These are phyloP conservation scores for Gypsophila paniculata DNA, from an alignment of 179 eudicot genomes.

Conservation along the genomic window DNA sequence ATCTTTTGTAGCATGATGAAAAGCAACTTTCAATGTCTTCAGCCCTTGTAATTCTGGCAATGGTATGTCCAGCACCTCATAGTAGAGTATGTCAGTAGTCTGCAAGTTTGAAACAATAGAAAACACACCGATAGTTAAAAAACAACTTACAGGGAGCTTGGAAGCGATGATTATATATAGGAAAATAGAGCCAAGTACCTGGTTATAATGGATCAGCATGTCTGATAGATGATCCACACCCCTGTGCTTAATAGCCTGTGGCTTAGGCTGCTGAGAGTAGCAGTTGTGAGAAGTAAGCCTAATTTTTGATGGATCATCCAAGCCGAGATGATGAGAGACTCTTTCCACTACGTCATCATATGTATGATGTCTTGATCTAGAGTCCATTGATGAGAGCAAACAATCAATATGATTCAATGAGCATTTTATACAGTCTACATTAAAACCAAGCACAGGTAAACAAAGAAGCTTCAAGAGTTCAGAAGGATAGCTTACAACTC, in stretches of 20 bases:
- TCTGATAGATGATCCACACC: slow-evolving; percentile 70
- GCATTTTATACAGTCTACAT: background rate
- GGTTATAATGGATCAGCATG: slow-evolving; percentile 73
- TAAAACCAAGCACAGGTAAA: slow-evolving; percentile 12
- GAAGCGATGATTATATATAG: background rate
- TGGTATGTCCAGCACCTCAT: slow-evolving; percentile 83
- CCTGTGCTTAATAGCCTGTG: slow-evolving; percentile 68
- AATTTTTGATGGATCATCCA: slow-evolving; percentile 77
- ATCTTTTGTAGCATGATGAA: slow-evolving; percentile 61
- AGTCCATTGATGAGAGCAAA: background rate
- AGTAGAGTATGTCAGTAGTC: slow-evolving; percentile 79
- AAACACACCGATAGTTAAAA: background rate
- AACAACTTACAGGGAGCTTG: background rate
- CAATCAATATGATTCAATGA: background rate
- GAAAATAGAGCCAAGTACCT: slow-evolving; percentile 33
- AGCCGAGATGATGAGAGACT: slow-evolving; percentile 59
- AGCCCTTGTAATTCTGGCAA: slow-evolving; percentile 83
- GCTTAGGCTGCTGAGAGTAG: slow-evolving; percentile 82
- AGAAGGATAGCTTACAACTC: slow-evolving; percentile 56
- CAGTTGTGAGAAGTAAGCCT: slow-evolving; percentile 80
- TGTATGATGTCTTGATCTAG: slow-evolving; percentile 59
- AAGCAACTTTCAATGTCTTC: slow-evolving; percentile 75
- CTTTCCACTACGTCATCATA: slow-evolving; percentile 83
- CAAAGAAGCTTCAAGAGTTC: background rate
- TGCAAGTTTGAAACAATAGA: slow-evolving; percentile 20